These are phyloP conservation scores for Protoeuglena noctilucae DNA, from an alignment of 139 green algal genomes.

Conservation along the genomic window DNA sequence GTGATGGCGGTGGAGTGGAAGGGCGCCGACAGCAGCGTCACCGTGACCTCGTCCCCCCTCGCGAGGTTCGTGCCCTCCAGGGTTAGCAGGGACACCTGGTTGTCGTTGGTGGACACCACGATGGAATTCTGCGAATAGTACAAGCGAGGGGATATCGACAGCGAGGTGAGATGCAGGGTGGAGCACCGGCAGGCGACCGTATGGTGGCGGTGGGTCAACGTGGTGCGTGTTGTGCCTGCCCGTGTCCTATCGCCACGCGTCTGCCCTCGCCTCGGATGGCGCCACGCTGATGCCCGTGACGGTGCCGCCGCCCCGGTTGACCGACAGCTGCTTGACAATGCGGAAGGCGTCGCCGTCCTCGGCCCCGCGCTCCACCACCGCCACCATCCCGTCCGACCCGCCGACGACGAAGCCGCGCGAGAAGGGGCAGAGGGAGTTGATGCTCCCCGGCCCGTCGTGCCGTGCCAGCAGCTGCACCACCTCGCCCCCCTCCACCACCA, in stretches of 20 bases:
- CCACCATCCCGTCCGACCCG: background rate
- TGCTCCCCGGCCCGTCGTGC: conserved; percentile 22
- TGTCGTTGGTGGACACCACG: conserved; percentile 22
- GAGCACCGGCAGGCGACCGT: too few species aligned
- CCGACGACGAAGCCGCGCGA: conserved; percentile 24
- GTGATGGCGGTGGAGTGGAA: conserved; percentile 20
- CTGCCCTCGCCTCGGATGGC: background rate
- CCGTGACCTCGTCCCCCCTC: conserved; percentile 59
- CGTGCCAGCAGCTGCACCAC: conserved; percentile 24
- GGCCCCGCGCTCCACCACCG: background rate
- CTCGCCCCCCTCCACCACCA: conserved; percentile 54
- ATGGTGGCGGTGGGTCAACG: too few species aligned
- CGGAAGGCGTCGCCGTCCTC: too few species aligned
- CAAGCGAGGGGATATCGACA: background rate
- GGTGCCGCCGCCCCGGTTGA: too few species aligned
- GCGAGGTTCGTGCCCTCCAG: conserved; percentile 54
- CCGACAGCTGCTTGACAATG: too few species aligned
- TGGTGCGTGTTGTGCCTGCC: too few species aligned
- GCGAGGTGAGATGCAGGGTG: too few species aligned
- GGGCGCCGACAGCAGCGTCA: conserved; percentile 31
- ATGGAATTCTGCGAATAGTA: conserved; percentile 1
- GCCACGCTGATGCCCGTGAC: background rate
- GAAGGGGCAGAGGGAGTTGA: conserved; percentile 33
- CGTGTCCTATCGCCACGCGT: too few species aligned
- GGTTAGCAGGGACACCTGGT: conserved; percentile 34